Conservation (phyloP, 140 eudicot genomes). For the Cichorium intybus region DNA sequence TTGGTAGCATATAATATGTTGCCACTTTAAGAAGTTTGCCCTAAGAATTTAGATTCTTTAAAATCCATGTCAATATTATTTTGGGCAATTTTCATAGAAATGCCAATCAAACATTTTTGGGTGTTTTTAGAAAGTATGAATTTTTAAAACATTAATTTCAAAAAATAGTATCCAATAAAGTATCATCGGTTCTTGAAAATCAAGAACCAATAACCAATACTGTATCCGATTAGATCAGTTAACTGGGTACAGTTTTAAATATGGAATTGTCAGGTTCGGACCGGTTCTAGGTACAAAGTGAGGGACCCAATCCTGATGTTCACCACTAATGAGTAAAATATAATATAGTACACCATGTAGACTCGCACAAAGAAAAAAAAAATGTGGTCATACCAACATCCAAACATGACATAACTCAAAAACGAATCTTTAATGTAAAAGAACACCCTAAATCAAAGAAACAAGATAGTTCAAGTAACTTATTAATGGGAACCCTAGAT, state of each 20-base stretch:
- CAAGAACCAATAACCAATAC: too few species aligned
- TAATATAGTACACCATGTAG: not conserved
- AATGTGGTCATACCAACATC: not conserved
- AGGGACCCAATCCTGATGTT: too few species aligned
- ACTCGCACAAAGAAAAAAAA: not conserved
- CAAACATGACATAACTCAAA: constrained; percentile 7
- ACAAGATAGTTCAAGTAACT: constrained; percentile 22
- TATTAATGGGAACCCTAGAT: constrained; percentile 34
- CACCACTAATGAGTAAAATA: too few species aligned
- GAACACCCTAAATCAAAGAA: constrained; percentile 4
- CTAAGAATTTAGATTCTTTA: not conserved
- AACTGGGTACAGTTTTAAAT: too few species aligned
- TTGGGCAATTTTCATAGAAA: not conserved
- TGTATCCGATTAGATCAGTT: too few species aligned
- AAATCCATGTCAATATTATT: not conserved
- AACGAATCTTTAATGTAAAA: constrained; percentile 11
- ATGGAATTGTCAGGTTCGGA: too few species aligned
- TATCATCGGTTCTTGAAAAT: too few species aligned
- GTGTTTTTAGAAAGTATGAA: not conserved
- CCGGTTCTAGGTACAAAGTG: too few species aligned
- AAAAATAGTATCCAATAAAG: too few species aligned
- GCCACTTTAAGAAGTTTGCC: not conserved
- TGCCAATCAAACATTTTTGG: not conserved
- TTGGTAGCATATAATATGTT: not conserved
- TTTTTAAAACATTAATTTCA: too few species aligned